A percentile compares a stretch with the other conserved stretches of the same genome.
Evolutionary conservation across 306 rosid species (phyloP).

Genomic region (Vigna nakashimae): DNA sequence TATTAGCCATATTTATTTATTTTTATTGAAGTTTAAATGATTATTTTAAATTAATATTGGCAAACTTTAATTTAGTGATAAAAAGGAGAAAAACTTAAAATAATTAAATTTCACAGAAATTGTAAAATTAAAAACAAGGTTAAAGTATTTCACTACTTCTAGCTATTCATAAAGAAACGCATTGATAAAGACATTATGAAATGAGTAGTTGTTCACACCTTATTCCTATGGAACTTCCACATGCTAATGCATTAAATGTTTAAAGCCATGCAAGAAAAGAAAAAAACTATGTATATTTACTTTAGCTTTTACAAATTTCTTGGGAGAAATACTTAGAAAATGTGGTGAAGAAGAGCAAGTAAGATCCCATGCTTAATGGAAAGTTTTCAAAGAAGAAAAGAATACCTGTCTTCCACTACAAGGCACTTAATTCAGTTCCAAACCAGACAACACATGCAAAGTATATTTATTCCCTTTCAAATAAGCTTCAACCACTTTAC

Average conservation of each 20-base stretch:
- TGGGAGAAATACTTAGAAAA: conserved; percentile 3
- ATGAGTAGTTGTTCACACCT: not conserved
- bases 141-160: not conserved
- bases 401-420: conserved; percentile 66
- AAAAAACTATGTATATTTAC: not conserved
- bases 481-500: conserved; percentile 43
- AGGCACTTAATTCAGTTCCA: conserved; percentile 57
- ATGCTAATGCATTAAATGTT: conserved; percentile 13
- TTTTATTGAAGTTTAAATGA: no score
- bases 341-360: conserved; percentile 3
- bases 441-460: conserved; percentile 68
- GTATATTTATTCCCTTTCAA: conserved; percentile 62
- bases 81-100: no score
- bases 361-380: conserved; percentile 44
- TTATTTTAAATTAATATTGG: no score
- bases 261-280: not conserved
- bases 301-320: not conserved
- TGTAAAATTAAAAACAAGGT: not conserved
- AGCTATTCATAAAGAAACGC: not conserved
- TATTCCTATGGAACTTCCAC: conserved; percentile 29
- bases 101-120: no score
- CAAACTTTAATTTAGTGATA: no score
- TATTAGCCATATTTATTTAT: no score
- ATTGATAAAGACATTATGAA: not conserved
- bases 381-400: conserved; percentile 51